phyloP scores from a whole-genome alignment of 495 filamentous ascomycete genomes.

The Parathielavia appendiculata region DNA sequence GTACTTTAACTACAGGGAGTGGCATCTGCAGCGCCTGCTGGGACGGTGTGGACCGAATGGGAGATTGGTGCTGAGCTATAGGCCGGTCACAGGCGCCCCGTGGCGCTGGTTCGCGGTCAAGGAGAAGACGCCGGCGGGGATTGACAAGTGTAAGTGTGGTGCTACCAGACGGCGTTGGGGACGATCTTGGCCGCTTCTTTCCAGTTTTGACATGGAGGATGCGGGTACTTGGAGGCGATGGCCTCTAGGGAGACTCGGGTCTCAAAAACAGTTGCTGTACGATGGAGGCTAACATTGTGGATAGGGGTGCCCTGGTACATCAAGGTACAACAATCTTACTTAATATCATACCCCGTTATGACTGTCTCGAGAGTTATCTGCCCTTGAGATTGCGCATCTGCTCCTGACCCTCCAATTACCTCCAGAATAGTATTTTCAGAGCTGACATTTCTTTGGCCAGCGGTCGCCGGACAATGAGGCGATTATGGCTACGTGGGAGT shows the following conservation, averaged over 20 bases:
- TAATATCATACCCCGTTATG: too few species aligned
- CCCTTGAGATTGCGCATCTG: too few species aligned
- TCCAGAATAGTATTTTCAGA: neutral
- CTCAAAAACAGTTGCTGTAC: too few species aligned
- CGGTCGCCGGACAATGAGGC: constrained; percentile 12
- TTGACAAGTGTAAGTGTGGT: constrained; percentile 16
- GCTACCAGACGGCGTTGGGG: too few species aligned
- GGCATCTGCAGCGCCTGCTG: neutral
- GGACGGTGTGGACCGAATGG: neutral
- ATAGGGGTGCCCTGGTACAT: constrained; percentile 10
- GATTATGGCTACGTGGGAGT: constrained; percentile 14
- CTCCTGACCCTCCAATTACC: neutral
- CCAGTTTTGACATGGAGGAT: too few species aligned
- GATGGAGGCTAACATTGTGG: neutral
- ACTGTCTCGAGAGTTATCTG: neutral
- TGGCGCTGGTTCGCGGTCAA: constrained; percentile 23
- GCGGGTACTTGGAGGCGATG: too few species aligned
- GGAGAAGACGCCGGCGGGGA: constrained; percentile 10
- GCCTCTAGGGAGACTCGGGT: neutral
- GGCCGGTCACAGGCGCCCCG: neutral
- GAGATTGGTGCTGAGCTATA: constrained; percentile 12
- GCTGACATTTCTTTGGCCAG: constrained; percentile 2
- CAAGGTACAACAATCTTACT: neutral
- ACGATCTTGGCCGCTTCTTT: too few species aligned
- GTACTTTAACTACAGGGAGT: constrained; percentile 7